A percentile compares a stretch with the other conserved stretches of the same genome.
These are phyloP conservation scores for Lasiosphaeria miniovina DNA, from an alignment of 495 filamentous ascomycete species.

Conservation along the genomic window DNA sequence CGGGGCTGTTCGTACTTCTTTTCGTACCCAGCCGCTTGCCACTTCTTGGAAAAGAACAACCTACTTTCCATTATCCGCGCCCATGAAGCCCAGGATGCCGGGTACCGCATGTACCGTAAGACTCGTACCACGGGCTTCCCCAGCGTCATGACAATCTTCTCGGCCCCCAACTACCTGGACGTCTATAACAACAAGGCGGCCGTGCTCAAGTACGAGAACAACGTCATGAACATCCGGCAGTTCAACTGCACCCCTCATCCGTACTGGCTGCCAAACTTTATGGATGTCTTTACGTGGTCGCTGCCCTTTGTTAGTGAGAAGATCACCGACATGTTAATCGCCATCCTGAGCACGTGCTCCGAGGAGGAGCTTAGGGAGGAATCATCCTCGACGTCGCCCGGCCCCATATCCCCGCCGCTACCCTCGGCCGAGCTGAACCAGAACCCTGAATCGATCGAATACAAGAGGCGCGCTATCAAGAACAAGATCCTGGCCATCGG, in stretches of 20 bases:
- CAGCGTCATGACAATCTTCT: slow-evolving; percentile 99
- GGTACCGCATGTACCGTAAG: slow-evolving; percentile 98
- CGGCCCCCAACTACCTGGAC: slow-evolving; percentile 95
- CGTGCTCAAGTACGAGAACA: slow-evolving; percentile 98
- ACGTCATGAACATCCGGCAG: slow-evolving; percentile 99
- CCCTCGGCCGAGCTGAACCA: slow-evolving; percentile 36
- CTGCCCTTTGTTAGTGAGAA: slow-evolving; percentile 98
- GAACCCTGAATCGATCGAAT: slow-evolving; percentile 82
- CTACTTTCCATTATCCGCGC: slow-evolving; percentile 95
- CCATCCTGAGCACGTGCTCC: slow-evolving; percentile 95
- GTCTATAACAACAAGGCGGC: slow-evolving; percentile 99
- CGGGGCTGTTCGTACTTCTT: slow-evolving; percentile 99
- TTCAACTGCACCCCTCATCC: slow-evolving; percentile 99
- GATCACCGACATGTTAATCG: slow-evolving; percentile 99
- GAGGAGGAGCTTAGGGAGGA: slow-evolving; percentile 93
- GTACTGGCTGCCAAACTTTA: slow-evolving; percentile 99
- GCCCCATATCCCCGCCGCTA: slow-evolving; percentile 67
- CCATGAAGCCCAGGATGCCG: slow-evolving; percentile 98
- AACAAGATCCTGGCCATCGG: slow-evolving; percentile 99
- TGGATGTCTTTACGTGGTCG: slow-evolving; percentile 99
- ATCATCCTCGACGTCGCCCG: slow-evolving; percentile 51
- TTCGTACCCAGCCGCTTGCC: slow-evolving; percentile 96
- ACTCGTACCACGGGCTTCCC: slow-evolving; percentile 97
- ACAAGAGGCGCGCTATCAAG: slow-evolving; percentile 93
- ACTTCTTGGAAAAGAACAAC: slow-evolving; percentile 98